Evolutionary conservation across 306 rosid genomes (phyloP).

Genomic region (Psophocarpus tetragonolobus): DNA sequence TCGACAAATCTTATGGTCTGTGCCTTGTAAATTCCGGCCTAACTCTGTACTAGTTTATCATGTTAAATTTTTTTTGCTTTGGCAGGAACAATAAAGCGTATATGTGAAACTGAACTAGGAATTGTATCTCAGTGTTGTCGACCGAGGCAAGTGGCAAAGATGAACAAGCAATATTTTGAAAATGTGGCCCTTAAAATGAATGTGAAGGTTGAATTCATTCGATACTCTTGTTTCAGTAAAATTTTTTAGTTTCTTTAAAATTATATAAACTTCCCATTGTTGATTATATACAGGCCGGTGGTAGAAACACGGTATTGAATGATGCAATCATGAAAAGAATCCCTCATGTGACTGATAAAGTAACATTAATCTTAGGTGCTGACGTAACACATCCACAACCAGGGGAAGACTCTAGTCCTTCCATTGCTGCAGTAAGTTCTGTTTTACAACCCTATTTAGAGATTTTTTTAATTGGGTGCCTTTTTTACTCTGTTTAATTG

Average conservation of each 20-base stretch:
- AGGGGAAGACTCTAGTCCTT: slow-evolving; percentile 67
- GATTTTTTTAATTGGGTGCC: not conserved
- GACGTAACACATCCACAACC: slow-evolving; percentile 85
- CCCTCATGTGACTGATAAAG: slow-evolving; percentile 55
- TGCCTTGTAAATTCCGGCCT: not conserved
- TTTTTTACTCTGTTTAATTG: not conserved
- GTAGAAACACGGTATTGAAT: slow-evolving; percentile 57
- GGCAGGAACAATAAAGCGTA: slow-evolving; percentile 64
- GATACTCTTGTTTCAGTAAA: not conserved
- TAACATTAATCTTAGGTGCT: slow-evolving; percentile 82
- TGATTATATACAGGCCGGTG: slow-evolving; percentile 66
- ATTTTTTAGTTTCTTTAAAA: not conserved
- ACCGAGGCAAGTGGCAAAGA: slow-evolving; percentile 42
- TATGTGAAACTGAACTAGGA: slow-evolving; percentile 84
- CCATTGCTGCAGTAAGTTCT: slow-evolving; percentile 80
- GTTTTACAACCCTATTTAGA: not conserved
- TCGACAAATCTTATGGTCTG: slow-evolving; percentile 66
- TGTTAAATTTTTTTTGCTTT: not conserved
- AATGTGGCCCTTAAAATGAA: slow-evolving; percentile 78
- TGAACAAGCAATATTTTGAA: slow-evolving; percentile 63
- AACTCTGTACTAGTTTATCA: not conserved
- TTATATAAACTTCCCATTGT: not conserved
- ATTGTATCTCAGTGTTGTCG: slow-evolving; percentile 81
- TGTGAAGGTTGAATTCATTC: slow-evolving; percentile 60
- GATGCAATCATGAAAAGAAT: slow-evolving; percentile 58